These are phyloP conservation scores for Patellaria atrata DNA, from an alignment of 495 filamentous ascomycete species.

Conservation along the genomic window DNA sequence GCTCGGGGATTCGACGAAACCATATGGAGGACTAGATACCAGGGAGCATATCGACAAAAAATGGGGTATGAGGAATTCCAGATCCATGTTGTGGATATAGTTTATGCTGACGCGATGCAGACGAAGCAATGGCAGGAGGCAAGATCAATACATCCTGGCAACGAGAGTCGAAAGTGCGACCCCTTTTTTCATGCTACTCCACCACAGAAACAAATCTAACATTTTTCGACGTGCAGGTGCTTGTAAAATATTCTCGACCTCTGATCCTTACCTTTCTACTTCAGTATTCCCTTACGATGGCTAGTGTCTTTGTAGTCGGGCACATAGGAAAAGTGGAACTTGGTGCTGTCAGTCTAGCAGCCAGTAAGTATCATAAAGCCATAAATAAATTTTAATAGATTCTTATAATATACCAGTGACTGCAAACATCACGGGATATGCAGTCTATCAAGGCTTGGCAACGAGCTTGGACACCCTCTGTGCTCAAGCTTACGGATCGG, in stretches of 20 bases:
- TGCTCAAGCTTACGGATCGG: constrained; percentile 59
- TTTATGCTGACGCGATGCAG: no score
- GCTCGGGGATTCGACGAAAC: constrained; percentile 24
- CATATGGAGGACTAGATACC: constrained; percentile 27
- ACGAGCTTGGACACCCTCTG: constrained; percentile 61
- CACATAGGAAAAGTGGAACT: constrained; percentile 20
- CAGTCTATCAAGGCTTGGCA: constrained; percentile 53
- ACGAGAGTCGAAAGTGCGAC: constrained; percentile 17
- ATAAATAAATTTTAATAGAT: not conserved
- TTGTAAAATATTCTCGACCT: constrained; percentile 42
- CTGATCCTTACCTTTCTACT: constrained; percentile 56
- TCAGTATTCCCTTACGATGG: constrained; percentile 57
- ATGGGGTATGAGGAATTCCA: no score
- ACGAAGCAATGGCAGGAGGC: constrained; percentile 14
- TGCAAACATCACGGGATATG: constrained; percentile 58
- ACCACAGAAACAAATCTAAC: no score
- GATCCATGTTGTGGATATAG: no score
- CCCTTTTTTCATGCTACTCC: no score
- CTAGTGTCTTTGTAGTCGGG: constrained; percentile 42
- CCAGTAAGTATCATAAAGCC: constrained; percentile 23
- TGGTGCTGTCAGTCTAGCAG: constrained; percentile 42
- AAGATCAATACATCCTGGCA: constrained; percentile 20
- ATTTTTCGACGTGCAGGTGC: constrained; percentile 63
- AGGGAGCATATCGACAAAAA: constrained; percentile 22
- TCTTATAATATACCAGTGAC: constrained; percentile 33